Evolutionary conservation across 164 flowering plant species (phyloP), one percentile per base, ranked within the genome.

Genomic region (Aristolochia contorta): DNA sequence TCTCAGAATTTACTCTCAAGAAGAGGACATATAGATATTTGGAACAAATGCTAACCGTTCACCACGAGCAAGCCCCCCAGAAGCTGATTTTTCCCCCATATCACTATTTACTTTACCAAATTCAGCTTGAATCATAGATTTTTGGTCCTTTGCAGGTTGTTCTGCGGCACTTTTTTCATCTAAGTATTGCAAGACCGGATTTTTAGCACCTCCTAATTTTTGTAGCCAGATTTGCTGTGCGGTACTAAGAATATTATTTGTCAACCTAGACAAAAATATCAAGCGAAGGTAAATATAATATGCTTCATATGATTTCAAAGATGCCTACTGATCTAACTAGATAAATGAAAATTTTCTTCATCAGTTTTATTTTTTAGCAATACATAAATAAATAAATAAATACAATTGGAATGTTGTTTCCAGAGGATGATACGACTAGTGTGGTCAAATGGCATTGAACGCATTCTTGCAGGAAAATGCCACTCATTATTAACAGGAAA

Each of bases 181-280:
- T 52, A 23, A 72, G 22, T 78, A 61, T 67, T 77, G 59, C 41
- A 9, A 75, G 23, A 75, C 64, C 9, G 84, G 82, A 77, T 60
- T 77, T 65, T 78, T 79, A 3, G 95, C 93, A 72, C 96, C 96
- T 12, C 98, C 98, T 45, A 84, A 66, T 71, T 87, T 92, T 61
- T 85, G 95, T 68, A 92, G 83, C 91, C 91, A 92, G 58, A 89
- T 80, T 73, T 85, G 92, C 63, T 92, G 98, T 27, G 78, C 79
- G 6, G 93, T 83, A 78, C 95, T 89, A 62, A 92, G 68, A 56
- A 92, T 82, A 71, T 92, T 92, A 70, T 89, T 92, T 64, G 96
- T 89, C 22, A 92, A 67, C 98, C 98, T 93, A 74, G 16, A 56
- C 20, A 46, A 61, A 59, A 6, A 52, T 16, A 25, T 6, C 45